These are phyloP conservation scores for Aspergillus sclerotiicarbonarius DNA, from an alignment of 495 filamentous ascomycete species.

Conservation along the genomic window DNA sequence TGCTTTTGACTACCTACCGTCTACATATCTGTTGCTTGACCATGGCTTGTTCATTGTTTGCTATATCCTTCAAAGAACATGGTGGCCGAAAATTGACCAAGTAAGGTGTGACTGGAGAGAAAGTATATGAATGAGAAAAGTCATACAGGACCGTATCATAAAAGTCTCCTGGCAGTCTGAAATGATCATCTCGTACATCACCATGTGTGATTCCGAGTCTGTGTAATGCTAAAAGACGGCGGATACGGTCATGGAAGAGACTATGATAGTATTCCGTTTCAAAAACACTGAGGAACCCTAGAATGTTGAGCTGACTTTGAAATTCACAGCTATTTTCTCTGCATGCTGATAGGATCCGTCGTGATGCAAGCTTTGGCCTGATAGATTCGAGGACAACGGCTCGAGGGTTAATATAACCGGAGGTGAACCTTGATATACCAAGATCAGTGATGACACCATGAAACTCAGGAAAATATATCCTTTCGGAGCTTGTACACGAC, in stretches of 20 bases:
- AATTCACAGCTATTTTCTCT: not conserved
- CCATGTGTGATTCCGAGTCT: conserved; percentile 10
- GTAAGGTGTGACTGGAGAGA: conserved; percentile 1
- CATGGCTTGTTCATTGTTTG: not conserved
- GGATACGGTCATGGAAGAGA: conserved; percentile 1
- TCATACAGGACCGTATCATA: conserved; percentile 8
- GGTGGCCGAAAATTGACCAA: not conserved
- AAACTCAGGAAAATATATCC: not conserved
- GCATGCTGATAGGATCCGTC: not conserved
- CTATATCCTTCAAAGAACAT: not conserved
- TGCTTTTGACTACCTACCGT: not conserved
- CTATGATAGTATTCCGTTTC: conserved; percentile 6
- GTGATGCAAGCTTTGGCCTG: conserved; percentile 3
- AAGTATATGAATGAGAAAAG: conserved; percentile 4
- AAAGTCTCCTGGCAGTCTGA: conserved; percentile 7
- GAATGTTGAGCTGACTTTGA: not conserved
- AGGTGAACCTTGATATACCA: not conserved
- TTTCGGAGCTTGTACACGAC: conserved; percentile 2
- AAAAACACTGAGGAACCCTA: conserved; percentile 2
- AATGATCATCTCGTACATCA: conserved; percentile 13
- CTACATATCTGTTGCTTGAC: not conserved
- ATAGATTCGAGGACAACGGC: not conserved
- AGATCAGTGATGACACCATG: conserved; percentile 3
- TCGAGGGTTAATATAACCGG: not conserved
- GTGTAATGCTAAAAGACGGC: conserved; percentile 4